Base-by-base conservation (phyloP, 768 basidiomycete genomes). In the Sarcomyxa edulis region DNA sequence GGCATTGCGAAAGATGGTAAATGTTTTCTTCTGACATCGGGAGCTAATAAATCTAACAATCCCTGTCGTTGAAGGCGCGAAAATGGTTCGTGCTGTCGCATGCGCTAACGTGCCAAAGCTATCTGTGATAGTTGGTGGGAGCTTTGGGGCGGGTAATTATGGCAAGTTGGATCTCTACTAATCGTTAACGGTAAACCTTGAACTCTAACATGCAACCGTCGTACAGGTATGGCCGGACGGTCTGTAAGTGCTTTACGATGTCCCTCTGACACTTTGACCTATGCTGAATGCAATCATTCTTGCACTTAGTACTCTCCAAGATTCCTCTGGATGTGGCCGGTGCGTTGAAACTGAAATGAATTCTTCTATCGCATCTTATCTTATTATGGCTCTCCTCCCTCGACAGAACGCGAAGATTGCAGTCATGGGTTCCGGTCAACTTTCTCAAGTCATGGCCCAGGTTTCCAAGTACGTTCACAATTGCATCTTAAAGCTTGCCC, bases 271-370 rank as follows among this genome's bases (percentile, higher is more conserved):
- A n/a, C 20, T 30, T 24, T 30, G 39, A 27, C 34, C 24, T 34
- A 35, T 47, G n/a, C 15, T 24, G 6, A 38, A 25, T 28, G 44
- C 44, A 48, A 24, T 37, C 35, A 33, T 32, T 24, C 8, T 27
- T 43, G n/a, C 33, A 25, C 40, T 23, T 31, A 93, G 81, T 97
- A 95, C 61, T 91, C 88, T 4, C 93, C 94, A 12, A 74, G 91
- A 43, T 96, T 97, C 73, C 61, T 97, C 36, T 97, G 90, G 88
- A 94, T 93, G 90, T 97, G 94, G 94, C 93, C 93, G 42, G 87
- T 89, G 61, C 52, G 84, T 65, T 31, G 4, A 39, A n/a, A n/a
- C n/a, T n/a, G n/a, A n/a, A n/a, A n/a, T n/a, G n/a, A n/a, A n/a
- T n/a, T n/a, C n/a, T n/a, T n/a, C n/a, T n/a, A n/a, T n/a, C n/a